Base-by-base conservation (phyloP, 2,329 filamentous ascomycete genomes). In the Curvularia sp. region DNA sequence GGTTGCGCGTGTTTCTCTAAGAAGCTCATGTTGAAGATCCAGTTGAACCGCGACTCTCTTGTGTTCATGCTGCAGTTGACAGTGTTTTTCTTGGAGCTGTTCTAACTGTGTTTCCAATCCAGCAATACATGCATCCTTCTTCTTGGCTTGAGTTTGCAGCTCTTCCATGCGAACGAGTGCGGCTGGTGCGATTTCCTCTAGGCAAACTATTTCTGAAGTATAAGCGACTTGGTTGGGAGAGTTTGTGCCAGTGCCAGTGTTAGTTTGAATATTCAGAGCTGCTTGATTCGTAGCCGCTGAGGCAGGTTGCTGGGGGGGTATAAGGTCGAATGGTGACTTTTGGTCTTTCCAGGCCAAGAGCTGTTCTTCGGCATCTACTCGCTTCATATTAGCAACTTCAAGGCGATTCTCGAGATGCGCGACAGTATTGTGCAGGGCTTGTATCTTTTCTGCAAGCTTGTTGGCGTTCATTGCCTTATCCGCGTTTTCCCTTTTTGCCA, bases 291-390 rank as follows among this genome's bases (percentile, higher is more conserved):
- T 10, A n/a, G 10, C 55, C 35, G 49, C 15, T 49, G 55, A 24
- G n/a, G 42, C 4, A 26, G 60, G 53, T 12, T 61, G 49, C 22
- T 62, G 66, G 3, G 63, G 42, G 13, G 49, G 30, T 18, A 44
- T 54, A 3, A 64, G 42, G 44, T 75, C 71, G 39, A 78, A 74
- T 1, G 66, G 66, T 8, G 65, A 64, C 39, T 73, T 72, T 30
- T 70, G 57, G 4, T 64, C 57, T 30, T 62, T 66, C 8, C 77
- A 56, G 49, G 73, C 73, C 42, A 68, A 71, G 9, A 78, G 55
- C 46, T 77, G 68, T 46, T 78, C 72, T 52, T 78, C 72, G 10
- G 76, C 75, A 56, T 82, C 80, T 0, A 79, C 44, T 52, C 77
- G 79, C 54, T 78, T 72, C 15, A 72, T 70, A 57, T 82, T 81